Evolutionary conservation across 345 rosid species (phyloP).

Genomic region (Bruguiera parviflora): DNA sequence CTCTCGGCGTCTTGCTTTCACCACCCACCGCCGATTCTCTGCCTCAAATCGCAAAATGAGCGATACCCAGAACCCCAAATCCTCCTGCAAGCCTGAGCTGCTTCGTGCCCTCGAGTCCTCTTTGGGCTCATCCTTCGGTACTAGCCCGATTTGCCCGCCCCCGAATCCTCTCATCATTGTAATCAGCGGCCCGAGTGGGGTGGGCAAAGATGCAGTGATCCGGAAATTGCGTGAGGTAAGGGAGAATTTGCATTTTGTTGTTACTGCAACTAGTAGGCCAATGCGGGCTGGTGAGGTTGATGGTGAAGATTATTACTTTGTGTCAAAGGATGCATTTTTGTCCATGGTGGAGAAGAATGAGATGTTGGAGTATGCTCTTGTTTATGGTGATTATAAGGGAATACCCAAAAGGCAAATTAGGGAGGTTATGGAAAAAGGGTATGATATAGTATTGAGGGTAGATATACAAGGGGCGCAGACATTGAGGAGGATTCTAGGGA

Average conservation of each 20-base stretch:
- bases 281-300: conserved; percentile 76
- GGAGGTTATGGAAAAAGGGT: conserved; percentile 68
- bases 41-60: conserved; percentile 47
- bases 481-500: conserved; percentile 59
- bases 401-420: conserved; percentile 78
- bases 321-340: conserved; percentile 61
- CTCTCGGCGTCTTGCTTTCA: not conserved
- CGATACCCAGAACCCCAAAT: conserved; percentile 38
- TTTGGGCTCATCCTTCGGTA: conserved; percentile 47
- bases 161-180: conserved; percentile 70
- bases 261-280: conserved; percentile 74
- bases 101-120: conserved; percentile 74
- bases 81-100: conserved; percentile 43
- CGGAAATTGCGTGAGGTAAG: conserved; percentile 55
- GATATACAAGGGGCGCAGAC: conserved; percentile 90
- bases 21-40: conserved; percentile 18
- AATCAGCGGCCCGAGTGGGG: conserved; percentile 88
- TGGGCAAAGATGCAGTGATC: conserved; percentile 90
- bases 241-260: conserved; percentile 65
- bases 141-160: conserved; percentile 39
- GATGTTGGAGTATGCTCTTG: conserved; percentile 80
- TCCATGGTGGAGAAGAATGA: conserved; percentile 68
- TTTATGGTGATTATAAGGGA: conserved; percentile 91
- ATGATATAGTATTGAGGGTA: conserved; percentile 75
- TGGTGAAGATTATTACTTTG: conserved; percentile 80